phyloP scores from a whole-genome alignment of 176 grass and related monocot genomes.

The Hsuehochloa calcarea region DNA sequence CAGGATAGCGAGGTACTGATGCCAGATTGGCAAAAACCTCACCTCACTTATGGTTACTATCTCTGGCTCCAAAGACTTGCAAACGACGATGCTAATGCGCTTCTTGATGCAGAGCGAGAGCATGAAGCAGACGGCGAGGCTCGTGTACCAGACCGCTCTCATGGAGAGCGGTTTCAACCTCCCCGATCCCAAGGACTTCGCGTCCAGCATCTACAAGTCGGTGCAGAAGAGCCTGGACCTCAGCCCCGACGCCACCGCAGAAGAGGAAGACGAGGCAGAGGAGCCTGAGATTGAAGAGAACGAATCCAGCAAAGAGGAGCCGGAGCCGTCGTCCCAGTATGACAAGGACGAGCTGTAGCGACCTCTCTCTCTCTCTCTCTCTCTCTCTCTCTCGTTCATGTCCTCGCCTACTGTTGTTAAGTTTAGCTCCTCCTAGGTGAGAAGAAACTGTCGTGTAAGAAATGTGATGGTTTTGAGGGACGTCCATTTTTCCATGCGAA shows the following conservation, averaged over 20 bases:
- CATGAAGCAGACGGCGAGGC: constrained; percentile 71
- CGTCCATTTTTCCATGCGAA: constrained; percentile 43
- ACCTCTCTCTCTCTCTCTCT: neutral
- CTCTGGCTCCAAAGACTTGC: neutral
- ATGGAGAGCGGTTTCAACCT: constrained; percentile 95
- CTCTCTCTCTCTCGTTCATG: too few relatives aligned
- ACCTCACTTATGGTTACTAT: neutral
- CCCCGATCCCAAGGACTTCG: constrained; percentile 79
- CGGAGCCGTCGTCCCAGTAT: constrained; percentile 30
- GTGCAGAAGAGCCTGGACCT: constrained; percentile 96
- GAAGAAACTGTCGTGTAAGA: neutral
- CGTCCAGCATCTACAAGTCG: constrained; percentile 87
- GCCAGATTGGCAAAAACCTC: too few relatives aligned
- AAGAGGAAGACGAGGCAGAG: constrained; percentile 81
- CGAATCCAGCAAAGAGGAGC: constrained; percentile 34
- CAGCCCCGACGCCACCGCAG: constrained; percentile 49
- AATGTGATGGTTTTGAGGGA: constrained; percentile 29
- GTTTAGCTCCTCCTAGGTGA: constrained; percentile 10
- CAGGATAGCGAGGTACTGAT: constrained; percentile 64
- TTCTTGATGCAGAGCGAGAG: constrained; percentile 39
- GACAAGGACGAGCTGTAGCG: constrained; percentile 88
- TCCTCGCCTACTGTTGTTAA: neutral
- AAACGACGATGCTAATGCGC: neutral
- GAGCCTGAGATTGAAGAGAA: constrained; percentile 71
- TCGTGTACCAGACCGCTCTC: constrained; percentile 87